A percentile compares a stretch with the other conserved stretches of the same genome.
Evolutionary conservation across 2,329 filamentous ascomycete species (phyloP).

Genomic region (Fusarium sp.): DNA sequence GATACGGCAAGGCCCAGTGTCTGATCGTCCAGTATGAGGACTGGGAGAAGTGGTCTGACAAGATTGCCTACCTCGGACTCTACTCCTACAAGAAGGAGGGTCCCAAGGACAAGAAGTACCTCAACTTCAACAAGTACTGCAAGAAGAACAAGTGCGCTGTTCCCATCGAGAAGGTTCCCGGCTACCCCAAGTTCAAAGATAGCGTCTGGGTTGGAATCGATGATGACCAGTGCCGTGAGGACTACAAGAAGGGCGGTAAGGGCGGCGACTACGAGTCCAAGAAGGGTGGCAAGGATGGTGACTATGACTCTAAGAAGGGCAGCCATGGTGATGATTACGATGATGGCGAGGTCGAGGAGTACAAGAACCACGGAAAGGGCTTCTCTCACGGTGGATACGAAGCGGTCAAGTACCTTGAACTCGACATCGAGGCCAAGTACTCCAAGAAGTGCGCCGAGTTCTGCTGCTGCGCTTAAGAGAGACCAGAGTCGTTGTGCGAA

Average conservation of each 20-base stretch:
- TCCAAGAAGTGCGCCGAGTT: constrained; percentile 28
- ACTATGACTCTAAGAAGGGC: background rate
- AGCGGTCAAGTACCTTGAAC: constrained; percentile 20
- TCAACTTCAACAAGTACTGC: constrained; percentile 40
- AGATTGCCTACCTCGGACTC: constrained; percentile 34
- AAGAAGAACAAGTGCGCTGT: constrained; percentile 33
- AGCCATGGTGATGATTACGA: background rate
- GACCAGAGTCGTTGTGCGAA: background rate
- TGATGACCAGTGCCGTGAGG: constrained; percentile 33
- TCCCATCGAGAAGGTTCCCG: constrained; percentile 34
- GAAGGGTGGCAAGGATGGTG: background rate
- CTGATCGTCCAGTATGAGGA: constrained; percentile 34
- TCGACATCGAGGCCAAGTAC: constrained; percentile 25
- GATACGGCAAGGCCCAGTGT: constrained; percentile 25
- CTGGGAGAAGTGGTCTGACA: constrained; percentile 28
- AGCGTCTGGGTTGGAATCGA: constrained; percentile 37
- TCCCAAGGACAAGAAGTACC: constrained; percentile 24
- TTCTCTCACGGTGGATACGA: background rate
- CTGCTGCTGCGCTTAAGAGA: constrained; percentile 29
- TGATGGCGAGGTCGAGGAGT: background rate
- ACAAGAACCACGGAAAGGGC: background rate
- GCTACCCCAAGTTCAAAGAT: constrained; percentile 29
- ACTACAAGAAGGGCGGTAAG: constrained; percentile 1
- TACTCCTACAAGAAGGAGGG: constrained; percentile 18
- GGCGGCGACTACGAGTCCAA: background rate